Conservation (phyloP, 78 protist genomes). For the Dictyostelium intermedium region DNA sequence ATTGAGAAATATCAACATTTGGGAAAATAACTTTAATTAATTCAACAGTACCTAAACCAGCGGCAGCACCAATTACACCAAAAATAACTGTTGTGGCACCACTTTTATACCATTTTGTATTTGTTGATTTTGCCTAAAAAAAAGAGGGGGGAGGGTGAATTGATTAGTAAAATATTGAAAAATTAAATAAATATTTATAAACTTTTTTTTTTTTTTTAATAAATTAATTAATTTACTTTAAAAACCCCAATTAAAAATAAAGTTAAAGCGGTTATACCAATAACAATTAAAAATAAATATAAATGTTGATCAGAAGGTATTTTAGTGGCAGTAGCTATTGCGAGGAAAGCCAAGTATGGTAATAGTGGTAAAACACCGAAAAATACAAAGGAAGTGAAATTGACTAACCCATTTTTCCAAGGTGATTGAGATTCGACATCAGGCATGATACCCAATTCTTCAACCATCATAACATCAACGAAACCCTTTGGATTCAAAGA, state of each 20-base stretch:
- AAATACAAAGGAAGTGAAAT: slow-evolving; percentile 48
- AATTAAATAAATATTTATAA: too few relatives aligned
- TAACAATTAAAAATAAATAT: slow-evolving; percentile 34
- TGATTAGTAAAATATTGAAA: too few relatives aligned
- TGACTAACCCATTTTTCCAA: slow-evolving; percentile 74
- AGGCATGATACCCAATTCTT: slow-evolving; percentile 78
- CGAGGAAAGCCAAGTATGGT: slow-evolving; percentile 40
- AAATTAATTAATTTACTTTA: slow-evolving; percentile 21
- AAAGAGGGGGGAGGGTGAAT: too few relatives aligned
- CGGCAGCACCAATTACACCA: slow-evolving; percentile 57
- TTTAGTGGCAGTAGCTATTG: not conserved
- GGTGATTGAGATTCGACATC: slow-evolving; percentile 55
- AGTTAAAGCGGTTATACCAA: slow-evolving; percentile 57
- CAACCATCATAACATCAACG: slow-evolving; percentile 81
- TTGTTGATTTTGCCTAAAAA: slow-evolving; percentile 9
- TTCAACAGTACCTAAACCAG: slow-evolving; percentile 51
- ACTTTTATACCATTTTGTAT: slow-evolving; percentile 6
- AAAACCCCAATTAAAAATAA: slow-evolving; percentile 70
- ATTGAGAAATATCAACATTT: not conserved
- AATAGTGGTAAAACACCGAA: slow-evolving; percentile 72
- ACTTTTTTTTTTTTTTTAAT: not conserved
- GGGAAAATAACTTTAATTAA: slow-evolving; percentile 45
- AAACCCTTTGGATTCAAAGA: slow-evolving; percentile 68
- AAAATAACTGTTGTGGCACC: slow-evolving; percentile 54
- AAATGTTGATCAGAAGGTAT: not conserved